phyloP scores from a whole-genome alignment of 305 asterid genomes.

The Rubia balearica region DNA sequence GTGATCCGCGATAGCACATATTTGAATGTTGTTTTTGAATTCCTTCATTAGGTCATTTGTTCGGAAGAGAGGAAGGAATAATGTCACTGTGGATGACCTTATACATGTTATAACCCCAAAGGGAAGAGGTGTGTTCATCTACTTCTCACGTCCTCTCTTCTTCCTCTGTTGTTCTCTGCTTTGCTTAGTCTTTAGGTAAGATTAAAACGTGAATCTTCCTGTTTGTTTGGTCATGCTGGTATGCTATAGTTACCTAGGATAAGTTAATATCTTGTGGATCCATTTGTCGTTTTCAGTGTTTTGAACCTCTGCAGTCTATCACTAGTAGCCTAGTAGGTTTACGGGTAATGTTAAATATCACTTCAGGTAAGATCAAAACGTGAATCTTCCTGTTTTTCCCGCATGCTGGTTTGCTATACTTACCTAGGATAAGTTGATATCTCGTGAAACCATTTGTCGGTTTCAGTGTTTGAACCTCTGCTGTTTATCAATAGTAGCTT shows the following conservation, averaged over 20 bases:
- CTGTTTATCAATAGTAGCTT: not conserved
- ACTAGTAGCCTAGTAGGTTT: not conserved
- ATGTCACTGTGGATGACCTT: slow-evolving; percentile 58
- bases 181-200: not conserved
- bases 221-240: not conserved
- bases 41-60: slow-evolving; percentile 42
- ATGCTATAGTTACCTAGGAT: not conserved
- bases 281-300: not conserved
- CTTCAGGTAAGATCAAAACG: not conserved
- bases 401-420: not conserved
- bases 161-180: not conserved
- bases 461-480: not conserved
- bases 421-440: not conserved
- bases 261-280: not conserved
- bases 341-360: not conserved
- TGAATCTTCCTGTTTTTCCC: not conserved
- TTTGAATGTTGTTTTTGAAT: slow-evolving; percentile 10
- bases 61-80: slow-evolving; percentile 63
- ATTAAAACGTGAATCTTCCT: too few relatives aligned
- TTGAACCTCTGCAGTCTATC: not conserved
- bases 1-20: not conserved
- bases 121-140: slow-evolving; percentile 49
- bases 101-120: slow-evolving; percentile 56
- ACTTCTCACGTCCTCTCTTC: not conserved
- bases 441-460: not conserved